Percentiles rank a stretch among this genome's conserved stretches.
These are phyloP conservation scores for Naematelia encephala DNA, from an alignment of 768 basidiomycete species.

Conservation along the genomic window DNA sequence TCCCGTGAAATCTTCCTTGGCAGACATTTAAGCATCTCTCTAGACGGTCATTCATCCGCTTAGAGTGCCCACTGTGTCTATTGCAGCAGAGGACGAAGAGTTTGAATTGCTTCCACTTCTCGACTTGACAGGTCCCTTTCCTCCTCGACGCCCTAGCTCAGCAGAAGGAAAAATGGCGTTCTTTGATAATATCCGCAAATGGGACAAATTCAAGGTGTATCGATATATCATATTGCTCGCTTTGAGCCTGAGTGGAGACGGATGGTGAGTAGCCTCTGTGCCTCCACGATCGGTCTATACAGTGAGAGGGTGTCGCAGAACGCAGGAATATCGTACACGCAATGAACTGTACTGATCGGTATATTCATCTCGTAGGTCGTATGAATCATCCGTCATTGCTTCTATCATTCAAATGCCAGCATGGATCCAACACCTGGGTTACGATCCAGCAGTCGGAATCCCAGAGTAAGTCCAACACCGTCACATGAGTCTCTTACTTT, in stretches of 20 bases:
- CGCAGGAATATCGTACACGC: too few relatives aligned
- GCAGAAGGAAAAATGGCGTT: slow-evolving; percentile 30
- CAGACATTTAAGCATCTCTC: too few relatives aligned
- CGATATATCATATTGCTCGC: slow-evolving; percentile 27
- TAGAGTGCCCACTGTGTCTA: too few relatives aligned
- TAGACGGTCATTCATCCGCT: too few relatives aligned
- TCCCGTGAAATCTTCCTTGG: too few relatives aligned
- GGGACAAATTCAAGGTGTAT: slow-evolving; percentile 30
- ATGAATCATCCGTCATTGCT: slow-evolving; percentile 32
- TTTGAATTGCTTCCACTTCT: too few relatives aligned
- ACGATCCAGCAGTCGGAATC: slow-evolving; percentile 22
- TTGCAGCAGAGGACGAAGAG: too few relatives aligned
- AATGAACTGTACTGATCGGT: background rate
- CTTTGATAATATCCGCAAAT: slow-evolving; percentile 28
- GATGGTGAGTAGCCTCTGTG: slow-evolving; percentile 19
- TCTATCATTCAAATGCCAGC: slow-evolving; percentile 29
- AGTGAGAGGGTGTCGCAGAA: too few relatives aligned
- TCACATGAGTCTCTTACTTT: too few relatives aligned
- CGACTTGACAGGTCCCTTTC: too few relatives aligned
- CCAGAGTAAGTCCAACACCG: slow-evolving; percentile 23
- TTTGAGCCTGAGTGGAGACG: slow-evolving; percentile 29
- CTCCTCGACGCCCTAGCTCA: too few relatives aligned
- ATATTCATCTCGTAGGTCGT: slow-evolving; percentile 13
- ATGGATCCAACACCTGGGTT: slow-evolving; percentile 30
- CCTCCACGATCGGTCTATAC: too few relatives aligned